These are phyloP conservation scores for Allantophomopsis lycopodina DNA, from an alignment of 2,329 filamentous ascomycete genomes.

Conservation along the genomic window DNA sequence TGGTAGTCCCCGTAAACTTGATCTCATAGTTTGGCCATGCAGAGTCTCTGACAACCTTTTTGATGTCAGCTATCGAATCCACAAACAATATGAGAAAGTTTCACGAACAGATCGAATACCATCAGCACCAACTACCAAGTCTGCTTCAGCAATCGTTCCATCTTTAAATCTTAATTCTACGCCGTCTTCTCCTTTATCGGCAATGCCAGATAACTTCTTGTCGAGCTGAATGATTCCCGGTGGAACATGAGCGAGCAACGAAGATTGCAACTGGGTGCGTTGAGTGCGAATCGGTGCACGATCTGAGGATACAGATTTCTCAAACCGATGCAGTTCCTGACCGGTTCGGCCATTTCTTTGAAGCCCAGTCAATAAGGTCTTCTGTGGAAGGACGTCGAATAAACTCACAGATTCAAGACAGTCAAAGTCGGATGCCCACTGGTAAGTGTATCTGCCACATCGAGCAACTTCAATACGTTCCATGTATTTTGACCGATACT, in stretches of 20 bases:
- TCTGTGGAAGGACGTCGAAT: background rate
- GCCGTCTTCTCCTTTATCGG: constrained; percentile 21
- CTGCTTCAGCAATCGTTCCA: constrained; percentile 22
- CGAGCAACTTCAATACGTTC: constrained; percentile 30
- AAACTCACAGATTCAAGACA: constrained; percentile 17
- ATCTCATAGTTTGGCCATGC: constrained; percentile 27
- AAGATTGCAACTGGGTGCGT: constrained; percentile 26
- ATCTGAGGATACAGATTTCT: no score
- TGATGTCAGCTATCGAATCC: background rate
- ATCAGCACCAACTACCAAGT: constrained; percentile 36
- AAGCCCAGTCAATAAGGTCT: background rate
- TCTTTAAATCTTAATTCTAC: constrained; percentile 31
- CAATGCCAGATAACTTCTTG: constrained; percentile 26
- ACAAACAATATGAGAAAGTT: background rate
- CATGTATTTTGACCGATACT: constrained; percentile 30
- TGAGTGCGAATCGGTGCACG: no score
- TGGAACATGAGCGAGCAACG: constrained; percentile 30
- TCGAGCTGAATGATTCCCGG: constrained; percentile 26
- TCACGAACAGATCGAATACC: constrained; percentile 31
- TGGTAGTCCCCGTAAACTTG: constrained; percentile 32
- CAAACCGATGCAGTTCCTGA: constrained; percentile 8
- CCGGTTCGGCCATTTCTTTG: constrained; percentile 19
- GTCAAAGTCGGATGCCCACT: constrained; percentile 20
- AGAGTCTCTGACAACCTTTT: constrained; percentile 24
- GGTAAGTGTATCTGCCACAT: constrained; percentile 21